Evolutionary conservation across 2,329 filamentous ascomycete genomes (phyloP).

Genomic region (Celoporthe dispersa): DNA sequence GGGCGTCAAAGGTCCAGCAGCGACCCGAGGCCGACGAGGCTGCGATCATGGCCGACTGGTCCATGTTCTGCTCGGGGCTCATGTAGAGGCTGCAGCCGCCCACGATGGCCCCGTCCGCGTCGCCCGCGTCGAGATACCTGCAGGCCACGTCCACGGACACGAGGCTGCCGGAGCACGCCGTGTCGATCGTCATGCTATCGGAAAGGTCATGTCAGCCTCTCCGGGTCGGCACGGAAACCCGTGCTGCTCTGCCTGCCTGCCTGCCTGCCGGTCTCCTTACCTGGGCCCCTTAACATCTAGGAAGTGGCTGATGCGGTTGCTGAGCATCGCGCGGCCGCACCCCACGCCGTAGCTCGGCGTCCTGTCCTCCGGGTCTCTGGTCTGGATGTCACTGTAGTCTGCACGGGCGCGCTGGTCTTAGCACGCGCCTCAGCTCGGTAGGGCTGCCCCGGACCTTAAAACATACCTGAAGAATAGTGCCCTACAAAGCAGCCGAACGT

Average conservation of each 20-base stretch:
- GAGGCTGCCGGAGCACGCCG: slow-evolving; percentile 13
- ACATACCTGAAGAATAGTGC: slow-evolving; percentile 36
- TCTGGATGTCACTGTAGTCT: slow-evolving; percentile 6
- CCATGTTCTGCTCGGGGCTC: slow-evolving; percentile 1
- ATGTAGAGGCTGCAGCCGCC: not conserved
- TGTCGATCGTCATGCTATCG: slow-evolving; percentile 16
- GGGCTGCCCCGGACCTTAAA: no score
- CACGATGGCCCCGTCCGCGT: slow-evolving; percentile 4
- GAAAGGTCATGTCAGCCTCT: no score
- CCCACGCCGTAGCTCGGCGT: not conserved
- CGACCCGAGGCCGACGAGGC: not conserved
- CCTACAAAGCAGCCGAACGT: slow-evolving; percentile 25
- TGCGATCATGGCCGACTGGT: not conserved
- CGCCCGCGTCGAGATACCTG: not conserved
- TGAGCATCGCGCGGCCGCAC: not conserved
- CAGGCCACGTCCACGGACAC: not conserved
- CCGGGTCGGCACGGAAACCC: no score
- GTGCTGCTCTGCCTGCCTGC: no score
- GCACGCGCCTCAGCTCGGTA: no score
- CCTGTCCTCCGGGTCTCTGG: not conserved
- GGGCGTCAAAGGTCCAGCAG: slow-evolving; percentile 24
- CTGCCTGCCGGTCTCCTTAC: no score
- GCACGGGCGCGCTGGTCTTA: no score
- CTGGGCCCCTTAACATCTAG: slow-evolving; percentile 8
- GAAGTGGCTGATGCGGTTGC: slow-evolving; percentile 8